Evolutionary conservation across 2,329 filamentous ascomycete species (phyloP).

Genomic region (Botrytis fragariae): DNA sequence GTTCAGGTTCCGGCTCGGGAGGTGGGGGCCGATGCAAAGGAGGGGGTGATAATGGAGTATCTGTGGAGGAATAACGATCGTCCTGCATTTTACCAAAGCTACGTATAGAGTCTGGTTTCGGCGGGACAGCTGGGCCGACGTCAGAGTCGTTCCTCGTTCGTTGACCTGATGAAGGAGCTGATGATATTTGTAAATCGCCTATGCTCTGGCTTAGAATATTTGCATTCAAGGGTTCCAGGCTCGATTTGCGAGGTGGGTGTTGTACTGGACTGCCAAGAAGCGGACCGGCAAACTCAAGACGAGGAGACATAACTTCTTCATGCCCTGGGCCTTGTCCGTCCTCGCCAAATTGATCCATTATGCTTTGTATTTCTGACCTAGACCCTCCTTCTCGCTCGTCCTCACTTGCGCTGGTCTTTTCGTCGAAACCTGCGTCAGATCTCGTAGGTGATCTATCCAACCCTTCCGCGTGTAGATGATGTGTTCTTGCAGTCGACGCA

Average conservation of each 20-base stretch:
- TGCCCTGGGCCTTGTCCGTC: slow-evolving; percentile 67
- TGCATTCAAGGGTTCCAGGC: slow-evolving; percentile 66
- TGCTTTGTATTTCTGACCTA: slow-evolving; percentile 86
- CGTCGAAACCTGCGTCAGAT: slow-evolving; percentile 56
- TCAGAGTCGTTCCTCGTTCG: slow-evolving; percentile 33
- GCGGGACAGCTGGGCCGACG: slow-evolving; percentile 43
- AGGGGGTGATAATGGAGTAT: slow-evolving; percentile 45
- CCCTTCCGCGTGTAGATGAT: slow-evolving; percentile 40
- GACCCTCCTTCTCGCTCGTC: slow-evolving; percentile 68
- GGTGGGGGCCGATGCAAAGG: slow-evolving; percentile 61
- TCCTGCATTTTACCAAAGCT: slow-evolving; percentile 39
- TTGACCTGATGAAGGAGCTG: slow-evolving; percentile 22
- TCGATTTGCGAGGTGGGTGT: slow-evolving; percentile 82
- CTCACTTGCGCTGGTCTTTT: slow-evolving; percentile 56
- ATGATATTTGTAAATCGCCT: slow-evolving; percentile 35
- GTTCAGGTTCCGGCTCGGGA: slow-evolving; percentile 74
- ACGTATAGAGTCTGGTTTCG: slow-evolving; percentile 40
- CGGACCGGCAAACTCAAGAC: slow-evolving; percentile 78
- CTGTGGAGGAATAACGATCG: slow-evolving; percentile 45
- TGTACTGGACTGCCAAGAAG: slow-evolving; percentile 63
- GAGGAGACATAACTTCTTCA: slow-evolving; percentile 89
- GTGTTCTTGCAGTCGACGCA: slow-evolving; percentile 37
- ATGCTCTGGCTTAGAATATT: slow-evolving; percentile 31
- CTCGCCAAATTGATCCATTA: slow-evolving; percentile 94
- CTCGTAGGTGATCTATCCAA: slow-evolving; percentile 50